Evolutionary conservation across 345 rosid genomes (phyloP), one percentile per base, ranked within the genome.

Genomic region (Crucihimalaya himalaica): DNA sequence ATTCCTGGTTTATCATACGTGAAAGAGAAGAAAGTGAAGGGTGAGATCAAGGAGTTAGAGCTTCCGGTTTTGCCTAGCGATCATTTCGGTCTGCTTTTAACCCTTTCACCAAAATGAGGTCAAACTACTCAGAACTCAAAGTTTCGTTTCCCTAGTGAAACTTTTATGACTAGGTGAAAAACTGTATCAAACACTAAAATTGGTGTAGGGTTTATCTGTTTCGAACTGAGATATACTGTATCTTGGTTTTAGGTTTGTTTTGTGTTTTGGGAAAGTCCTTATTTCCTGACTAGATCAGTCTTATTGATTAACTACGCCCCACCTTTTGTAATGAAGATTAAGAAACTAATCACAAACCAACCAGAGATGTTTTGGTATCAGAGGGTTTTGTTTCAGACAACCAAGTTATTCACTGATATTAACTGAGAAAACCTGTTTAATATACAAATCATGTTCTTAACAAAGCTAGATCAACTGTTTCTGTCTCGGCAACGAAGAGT

Each of bases 51-150:
- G 79, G 50, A 27, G 73, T 54, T 95, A 70, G 89, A 83, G 79
- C 93, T 95, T 29, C 99, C 99, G 2, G 98, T 95, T 76, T 75
- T 92, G 80, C 98, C 99, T 13, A 92, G 99, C 42, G 97, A 95
- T 79, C 99, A 95, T 72, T 95, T 87, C 56, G 99, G 98, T 43
- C 76, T 95, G 84, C 91, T 95, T 64, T 80, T 95, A 61, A 89
- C 97, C 25, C 66, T 95, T 75, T 79, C 4, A 39, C 81, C 81
- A 1, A 78, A 78, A 27, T 78, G 81, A 77, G 57, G 25, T 6
- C 32, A 48, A 57, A 53, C 58, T 43, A 35, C 2, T 63, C 3
- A 10, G 53, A 55, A 66, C 71, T 70, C 10, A 53, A 47, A 45
- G 75, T 62, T 70, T 53, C 8, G 7, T 63, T 76, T 35, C 75